phyloP scores from a whole-genome alignment of 2,329 filamentous ascomycete species.

The Colletotrichum sp. region DNA sequence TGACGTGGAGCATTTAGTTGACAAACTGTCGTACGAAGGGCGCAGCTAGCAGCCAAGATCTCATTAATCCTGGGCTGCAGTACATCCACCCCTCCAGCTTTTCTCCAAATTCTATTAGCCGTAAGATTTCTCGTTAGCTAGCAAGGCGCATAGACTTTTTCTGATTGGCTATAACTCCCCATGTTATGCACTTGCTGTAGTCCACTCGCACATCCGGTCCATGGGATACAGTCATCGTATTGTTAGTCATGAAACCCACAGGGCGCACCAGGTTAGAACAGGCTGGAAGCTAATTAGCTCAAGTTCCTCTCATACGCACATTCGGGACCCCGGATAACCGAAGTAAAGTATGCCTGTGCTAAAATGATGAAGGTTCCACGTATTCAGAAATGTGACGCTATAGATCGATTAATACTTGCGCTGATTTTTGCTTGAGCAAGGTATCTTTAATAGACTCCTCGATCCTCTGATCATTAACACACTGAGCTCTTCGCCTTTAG shows the following conservation, averaged over 20 bases:
- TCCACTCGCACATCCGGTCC: background rate
- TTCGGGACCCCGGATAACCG: background rate
- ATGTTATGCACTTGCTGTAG: background rate
- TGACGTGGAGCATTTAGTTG: background rate
- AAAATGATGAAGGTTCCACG: background rate
- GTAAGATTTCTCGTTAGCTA: background rate
- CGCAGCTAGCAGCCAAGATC: background rate
- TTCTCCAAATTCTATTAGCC: background rate
- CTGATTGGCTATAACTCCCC: background rate
- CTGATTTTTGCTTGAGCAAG: background rate
- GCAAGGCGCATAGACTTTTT: background rate
- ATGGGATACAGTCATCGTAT: background rate
- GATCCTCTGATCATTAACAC: background rate
- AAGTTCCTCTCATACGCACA: background rate
- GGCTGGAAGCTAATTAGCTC: background rate
- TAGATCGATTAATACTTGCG: no score
- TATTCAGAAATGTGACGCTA: background rate
- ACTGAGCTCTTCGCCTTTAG: background rate
- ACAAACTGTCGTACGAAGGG: background rate
- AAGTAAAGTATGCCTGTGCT: background rate
- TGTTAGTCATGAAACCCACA: background rate
- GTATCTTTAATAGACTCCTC: background rate
- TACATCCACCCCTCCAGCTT: background rate
- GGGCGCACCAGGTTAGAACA: background rate
- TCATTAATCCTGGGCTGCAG: background rate